Evolutionary conservation across 1,284 basidiomycete genomes (phyloP), one percentile per base, ranked within the genome.

Genomic region (Austropuccinia psidii): DNA sequence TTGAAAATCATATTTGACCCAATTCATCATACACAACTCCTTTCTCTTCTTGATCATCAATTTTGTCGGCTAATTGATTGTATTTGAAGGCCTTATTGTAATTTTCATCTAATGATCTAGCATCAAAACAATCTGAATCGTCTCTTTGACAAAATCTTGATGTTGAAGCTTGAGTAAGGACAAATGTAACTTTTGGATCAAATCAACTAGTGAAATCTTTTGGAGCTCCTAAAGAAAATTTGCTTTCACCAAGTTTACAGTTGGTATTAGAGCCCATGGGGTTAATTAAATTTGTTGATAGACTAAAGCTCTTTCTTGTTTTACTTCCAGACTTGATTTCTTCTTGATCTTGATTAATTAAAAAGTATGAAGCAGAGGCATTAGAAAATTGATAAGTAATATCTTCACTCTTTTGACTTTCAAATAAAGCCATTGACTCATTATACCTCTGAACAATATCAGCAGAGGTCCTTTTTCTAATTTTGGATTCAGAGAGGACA

Each of bases 401-500:
- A 29, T 73, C 58, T 33, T 73, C 69, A 29, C 47, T 62, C 19
- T 61, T 64, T 6, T 58, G 57, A 27, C 49, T 39, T 27, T 61
- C 69, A n/a, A 73, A 47, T 49, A 73, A 62, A 11, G 47, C 60
- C 13, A 73, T 62, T 49, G 69, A 62, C 39, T 62, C 45, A 19
- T 62, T 57, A 45, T 73, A 73, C 27, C 69, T 43, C 43, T 73
- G 43, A 17, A 58, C 69, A 21, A 73, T 73, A 61, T 73, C 69
- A 27, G 57, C 49, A 37, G 69, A 73, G 43, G 69, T 73, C 27
- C 69, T 43, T 19, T 45, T 50, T 39, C 62, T 64, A 21, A 47
- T 27, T 29, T 70, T 70, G 15, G 41, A 29, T 31, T 64, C 60
- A 43, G 21, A 9, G 37, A 43, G 43, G 39, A 6, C 3, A 47